Base-by-base conservation (phyloP, 192 early-diverging fungal species). In the Obelidium mucronatum region DNA sequence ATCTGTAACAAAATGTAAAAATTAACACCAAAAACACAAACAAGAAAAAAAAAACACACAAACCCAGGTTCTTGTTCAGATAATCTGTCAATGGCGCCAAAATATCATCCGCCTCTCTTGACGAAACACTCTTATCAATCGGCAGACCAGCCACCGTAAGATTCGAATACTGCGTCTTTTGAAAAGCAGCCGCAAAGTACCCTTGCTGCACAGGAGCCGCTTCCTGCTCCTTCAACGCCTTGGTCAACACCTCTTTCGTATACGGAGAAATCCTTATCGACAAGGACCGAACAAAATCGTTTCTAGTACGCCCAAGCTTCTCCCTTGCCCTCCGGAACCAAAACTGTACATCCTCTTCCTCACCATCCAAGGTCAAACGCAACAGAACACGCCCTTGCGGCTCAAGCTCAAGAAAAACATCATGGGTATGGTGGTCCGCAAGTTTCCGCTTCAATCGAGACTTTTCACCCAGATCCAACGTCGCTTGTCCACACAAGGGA, bases 331-430 rank as follows among this genome's bases (percentile, higher is more conserved):
- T 31, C 15, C 84, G 58, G 73, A 88, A 88, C 84, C 85, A 88
- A 71, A 88, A 88, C 40, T 85, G 86, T 3, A 88, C 85, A 62
- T 88, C 87, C 66, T 88, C 87, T 24, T 81, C 78, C 68, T 84
- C 87, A 30, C 87, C 87, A 62, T 87, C 87, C 82, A 88, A 73
- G 4, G 87, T 88, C 37, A 88, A 40, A 8, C 87, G 79, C 30
- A 88, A 44, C 44, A 88, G 55, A 30, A 88, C 74, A 5, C 87
- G 77, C 15, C 87, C 87, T 63, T 88, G 87, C 40, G 87, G 87
- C 60, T 88, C 87, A 63, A 86, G 51, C 64, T 88, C 84, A 30
- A 88, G 80, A 63, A 83, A 88, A 24, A 88, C 76, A 67, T 88
- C 87, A 67, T 88, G 87, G 3, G 87, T 88, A 52, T 88, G 86